Evolutionary conservation across 768 basidiomycete species (phyloP).

Genomic region (Tylopilus vinaceipallidus): DNA sequence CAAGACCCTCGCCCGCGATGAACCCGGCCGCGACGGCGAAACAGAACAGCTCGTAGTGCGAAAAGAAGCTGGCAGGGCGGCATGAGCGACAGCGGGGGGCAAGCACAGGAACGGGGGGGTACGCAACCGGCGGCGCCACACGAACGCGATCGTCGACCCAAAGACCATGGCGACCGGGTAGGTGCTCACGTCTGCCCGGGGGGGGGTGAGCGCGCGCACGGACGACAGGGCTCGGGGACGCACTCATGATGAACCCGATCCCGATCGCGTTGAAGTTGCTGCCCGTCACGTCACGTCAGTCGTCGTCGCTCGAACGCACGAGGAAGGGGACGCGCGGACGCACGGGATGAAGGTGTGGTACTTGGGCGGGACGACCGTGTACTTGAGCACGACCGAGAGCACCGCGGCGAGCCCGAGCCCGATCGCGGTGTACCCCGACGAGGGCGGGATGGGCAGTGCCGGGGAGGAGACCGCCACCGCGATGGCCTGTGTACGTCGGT

Average conservation of each 20-base stretch:
- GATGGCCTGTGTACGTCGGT: slow-evolving; percentile 8
- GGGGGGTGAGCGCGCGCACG: neutral
- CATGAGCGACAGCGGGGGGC: too few relatives aligned
- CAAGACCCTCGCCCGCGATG: slow-evolving; percentile 41
- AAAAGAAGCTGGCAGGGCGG: slow-evolving; percentile 5
- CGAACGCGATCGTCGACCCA: slow-evolving; percentile 23
- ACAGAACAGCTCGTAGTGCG: slow-evolving; percentile 24
- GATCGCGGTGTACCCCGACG: slow-evolving; percentile 59
- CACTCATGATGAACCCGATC: slow-evolving; percentile 8
- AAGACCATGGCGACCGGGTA: slow-evolving; percentile 26
- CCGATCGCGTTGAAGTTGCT: slow-evolving; percentile 30
- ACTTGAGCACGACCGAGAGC: slow-evolving; percentile 43
- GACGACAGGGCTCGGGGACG: neutral
- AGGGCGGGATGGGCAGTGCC: slow-evolving; percentile 42
- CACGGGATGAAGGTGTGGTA: slow-evolving; percentile 24
- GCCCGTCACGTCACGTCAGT: too few relatives aligned
- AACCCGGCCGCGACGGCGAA: slow-evolving; percentile 40
- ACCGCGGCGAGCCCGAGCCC: slow-evolving; percentile 46
- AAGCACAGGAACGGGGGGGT: neutral
- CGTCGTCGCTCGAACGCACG: too few relatives aligned
- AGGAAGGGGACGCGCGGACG: neutral
- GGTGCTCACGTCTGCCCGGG: slow-evolving; percentile 18
- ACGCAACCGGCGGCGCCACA: slow-evolving; percentile 17
- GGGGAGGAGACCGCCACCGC: slow-evolving; percentile 22
- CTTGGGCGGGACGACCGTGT: slow-evolving; percentile 22